phyloP scores from a whole-genome alignment of 345 rosid species.

The Hypericum androsaemum region DNA sequence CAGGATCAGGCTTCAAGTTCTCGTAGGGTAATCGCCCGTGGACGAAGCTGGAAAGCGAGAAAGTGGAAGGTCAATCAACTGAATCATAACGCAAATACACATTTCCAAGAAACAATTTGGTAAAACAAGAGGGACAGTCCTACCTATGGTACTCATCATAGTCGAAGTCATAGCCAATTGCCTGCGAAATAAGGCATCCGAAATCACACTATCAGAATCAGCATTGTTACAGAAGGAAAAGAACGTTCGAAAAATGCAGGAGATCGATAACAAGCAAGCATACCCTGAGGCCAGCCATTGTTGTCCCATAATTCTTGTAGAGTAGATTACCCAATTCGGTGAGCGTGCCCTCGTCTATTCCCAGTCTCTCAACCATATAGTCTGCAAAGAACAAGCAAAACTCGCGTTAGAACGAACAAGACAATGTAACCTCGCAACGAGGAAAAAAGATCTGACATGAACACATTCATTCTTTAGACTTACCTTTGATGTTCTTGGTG shows the following conservation, averaged over 20 bases:
- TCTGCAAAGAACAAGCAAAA: slow-evolving; percentile 27
- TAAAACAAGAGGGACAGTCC: neutral
- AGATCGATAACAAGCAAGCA: slow-evolving; percentile 3
- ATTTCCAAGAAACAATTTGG: neutral
- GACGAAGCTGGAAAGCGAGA: slow-evolving; percentile 38
- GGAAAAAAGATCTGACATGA: neutral
- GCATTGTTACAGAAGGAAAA: too few species aligned
- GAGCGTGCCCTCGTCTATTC: slow-evolving; percentile 55
- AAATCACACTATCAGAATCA: neutral
- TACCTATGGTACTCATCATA: slow-evolving; percentile 94
- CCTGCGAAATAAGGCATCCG: slow-evolving; percentile 33
- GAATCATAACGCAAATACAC: neutral
- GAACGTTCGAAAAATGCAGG: neutral
- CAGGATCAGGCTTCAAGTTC: slow-evolving; percentile 80
- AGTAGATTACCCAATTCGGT: slow-evolving; percentile 52
- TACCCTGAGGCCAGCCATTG: slow-evolving; percentile 99
- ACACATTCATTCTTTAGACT: slow-evolving; percentile 12
- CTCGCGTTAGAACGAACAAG: slow-evolving; percentile 4
- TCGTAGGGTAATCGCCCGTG: slow-evolving; percentile 92
- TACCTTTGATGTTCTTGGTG: slow-evolving; percentile 24
- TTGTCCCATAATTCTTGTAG: slow-evolving; percentile 92
- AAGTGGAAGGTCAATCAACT: slow-evolving; percentile 8
- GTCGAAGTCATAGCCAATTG: slow-evolving; percentile 84
- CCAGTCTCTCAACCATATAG: slow-evolving; percentile 76
- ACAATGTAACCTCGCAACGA: neutral